Base-by-base conservation (phyloP, 768 basidiomycete genomes). In the Mycena vulgaris region DNA sequence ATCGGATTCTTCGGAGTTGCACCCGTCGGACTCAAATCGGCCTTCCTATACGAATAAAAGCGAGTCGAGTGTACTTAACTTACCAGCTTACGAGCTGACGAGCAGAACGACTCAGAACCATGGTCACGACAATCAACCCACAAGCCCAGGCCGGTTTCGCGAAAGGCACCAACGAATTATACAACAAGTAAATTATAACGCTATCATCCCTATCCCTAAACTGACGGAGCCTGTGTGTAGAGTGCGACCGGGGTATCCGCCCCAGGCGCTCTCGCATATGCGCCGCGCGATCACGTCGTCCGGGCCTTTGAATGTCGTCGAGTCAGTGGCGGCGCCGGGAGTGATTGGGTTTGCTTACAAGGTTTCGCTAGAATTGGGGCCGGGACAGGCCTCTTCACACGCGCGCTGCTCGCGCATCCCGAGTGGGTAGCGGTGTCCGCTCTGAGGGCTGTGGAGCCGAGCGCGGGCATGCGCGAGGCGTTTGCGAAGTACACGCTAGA, bases 341-440 rank as follows among this genome's bases (percentile, higher is more conserved):
- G n/a, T 6, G 19, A 55, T 39, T 56, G 48, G 11, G 35, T 17
- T 59, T 21, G 21, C 63, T 63, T 27, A 49, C 55, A 8, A 21
- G 4, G 17, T 30, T 30, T 35, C 25, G 1, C n/a, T 16, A 90
- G 88, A 70, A 81, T 89, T 35, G 91, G 89, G 27, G 78, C 87
- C 2, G 91, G 91, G 28, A 92, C 91, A 2, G 91, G 91, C 23
- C 83, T 92, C 57, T 92, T 90, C 75, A 88, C 90, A 3, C 87
- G 90, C 25, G 86, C 90, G 17, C 77, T 92, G 23, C 78, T 92
- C 65, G 82, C 83, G 5, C 82, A 88, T 66, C 78, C 79, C 9
- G 82, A 78, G 17, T 83, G 79, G 80, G 59, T 78, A 21, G 77
- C 70, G 63, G 78, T 90, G 27, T 79, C 76, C 25, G 77, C 78